phyloP scores from a whole-genome alignment of 495 filamentous ascomycete genomes.

The Neurospora sp. region DNA sequence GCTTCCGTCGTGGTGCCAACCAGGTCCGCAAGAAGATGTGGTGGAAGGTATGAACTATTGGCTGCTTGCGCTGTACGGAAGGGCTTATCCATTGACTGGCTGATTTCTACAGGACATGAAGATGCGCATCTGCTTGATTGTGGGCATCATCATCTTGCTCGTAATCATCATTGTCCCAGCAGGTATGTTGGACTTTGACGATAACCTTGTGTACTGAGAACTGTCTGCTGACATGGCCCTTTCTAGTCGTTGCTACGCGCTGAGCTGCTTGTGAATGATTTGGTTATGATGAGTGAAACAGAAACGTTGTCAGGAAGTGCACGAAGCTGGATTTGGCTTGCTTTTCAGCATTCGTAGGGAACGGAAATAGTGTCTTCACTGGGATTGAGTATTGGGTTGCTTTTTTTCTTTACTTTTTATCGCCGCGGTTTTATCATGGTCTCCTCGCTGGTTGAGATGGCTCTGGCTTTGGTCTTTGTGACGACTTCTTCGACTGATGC shows the following conservation, averaged over 20 bases:
- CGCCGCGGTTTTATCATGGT: constrained; percentile 7
- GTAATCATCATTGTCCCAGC: constrained; percentile 86
- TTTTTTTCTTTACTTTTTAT: constrained; percentile 12
- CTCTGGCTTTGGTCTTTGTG: constrained; percentile 8
- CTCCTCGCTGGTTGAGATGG: constrained; percentile 10
- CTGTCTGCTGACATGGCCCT: not conserved
- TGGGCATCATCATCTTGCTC: constrained; percentile 78
- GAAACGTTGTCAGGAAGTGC: constrained; percentile 7
- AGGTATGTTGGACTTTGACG: constrained; percentile 43
- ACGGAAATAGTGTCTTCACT: constrained; percentile 15
- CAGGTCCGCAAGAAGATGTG: constrained; percentile 86
- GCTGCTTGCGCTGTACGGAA: not conserved
- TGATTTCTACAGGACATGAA: constrained; percentile 65
- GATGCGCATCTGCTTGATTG: constrained; percentile 93
- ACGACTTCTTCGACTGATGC: constrained; percentile 12
- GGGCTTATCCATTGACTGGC: not conserved
- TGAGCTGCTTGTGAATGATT: not conserved
- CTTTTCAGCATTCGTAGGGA: constrained; percentile 16
- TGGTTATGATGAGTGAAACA: constrained; percentile 14
- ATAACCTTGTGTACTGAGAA: not conserved
- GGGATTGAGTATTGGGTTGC: constrained; percentile 24
- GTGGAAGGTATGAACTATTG: constrained; percentile 34
- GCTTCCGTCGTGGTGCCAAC: constrained; percentile 92
- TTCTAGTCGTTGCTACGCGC: constrained; percentile 23
- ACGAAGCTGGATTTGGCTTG: constrained; percentile 25